Conservation (phyloP, 352 stramenopile genomes). For the Pythium oligandrum region DNA sequence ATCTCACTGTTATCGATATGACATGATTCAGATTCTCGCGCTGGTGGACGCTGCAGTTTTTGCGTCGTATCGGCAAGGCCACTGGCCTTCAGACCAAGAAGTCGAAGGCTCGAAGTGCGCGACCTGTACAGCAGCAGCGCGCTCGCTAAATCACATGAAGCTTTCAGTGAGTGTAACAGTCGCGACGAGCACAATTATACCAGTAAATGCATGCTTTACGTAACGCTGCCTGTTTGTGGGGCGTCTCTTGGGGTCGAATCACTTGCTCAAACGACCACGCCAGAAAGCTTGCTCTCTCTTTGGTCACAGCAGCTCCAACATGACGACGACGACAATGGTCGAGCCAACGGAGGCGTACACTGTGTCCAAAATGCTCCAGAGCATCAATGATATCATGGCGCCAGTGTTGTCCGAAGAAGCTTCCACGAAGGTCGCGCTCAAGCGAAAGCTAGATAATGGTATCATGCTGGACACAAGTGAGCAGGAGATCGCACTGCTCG, state of each 20-base stretch:
- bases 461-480: slow-evolving; percentile 74
- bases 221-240: no score
- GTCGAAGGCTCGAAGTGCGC: slow-evolving; percentile 17
- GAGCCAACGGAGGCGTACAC: slow-evolving; percentile 49
- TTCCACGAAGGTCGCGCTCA: slow-evolving; percentile 48
- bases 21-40: slow-evolving; percentile 51
- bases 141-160: no score
- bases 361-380: slow-evolving; percentile 80
- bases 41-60: slow-evolving; percentile 78
- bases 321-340: no score
- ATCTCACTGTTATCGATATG: background rate
- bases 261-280: no score
- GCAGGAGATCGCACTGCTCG: slow-evolving; percentile 71
- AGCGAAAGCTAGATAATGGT: slow-evolving; percentile 72
- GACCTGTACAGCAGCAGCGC: no score
- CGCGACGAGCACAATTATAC: no score
- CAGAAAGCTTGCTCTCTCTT: no score
- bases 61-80: slow-evolving; percentile 75
- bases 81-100: slow-evolving; percentile 77
- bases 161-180: no score
- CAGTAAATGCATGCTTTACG: no score
- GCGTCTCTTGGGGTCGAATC: no score
- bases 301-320: no score
- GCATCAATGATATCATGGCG: slow-evolving; percentile 77
- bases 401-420: slow-evolving; percentile 36